Base-by-base conservation (phyloP, 176 grass and related monocot genomes). In the Aegilops tauschii region DNA sequence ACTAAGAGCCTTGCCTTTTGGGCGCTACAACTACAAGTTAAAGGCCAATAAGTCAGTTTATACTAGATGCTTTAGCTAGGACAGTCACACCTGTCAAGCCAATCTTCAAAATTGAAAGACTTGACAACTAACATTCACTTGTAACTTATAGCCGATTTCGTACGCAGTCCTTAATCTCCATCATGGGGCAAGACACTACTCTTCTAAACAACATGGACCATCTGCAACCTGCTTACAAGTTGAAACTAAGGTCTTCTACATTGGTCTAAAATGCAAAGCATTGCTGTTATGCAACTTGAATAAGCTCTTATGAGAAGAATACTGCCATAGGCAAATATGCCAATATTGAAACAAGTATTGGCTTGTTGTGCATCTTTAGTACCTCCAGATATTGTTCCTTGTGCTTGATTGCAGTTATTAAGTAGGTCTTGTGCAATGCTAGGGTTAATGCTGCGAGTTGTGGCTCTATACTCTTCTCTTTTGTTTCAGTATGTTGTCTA, bases 201-300 rank as follows among this genome's bases (percentile, higher is more conserved):
- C 12, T 35, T 32, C 21, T 77, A 35, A 59, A 34, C 12, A 49
- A 75, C 18, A 58, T 34, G 75, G 75, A 36, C 50, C 75, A 34
- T 78, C 31, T 61, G 29, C 31, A 13, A 62, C 32, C 54, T 62
- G 54, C 12, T 62, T 79, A 79, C 52, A 78, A 35, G 36, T 59
- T 61, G 79, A 10, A 10, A 50, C 49, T 28, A 73, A 7, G 40
- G 44, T 50, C 72, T 49, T 75, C 58, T 23, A 61, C 72, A 30
- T 49, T 50, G 72, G 42, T 50, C 72, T 27, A 76, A 52, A 76
- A 76, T 76, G 44, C 44, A 31, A 76, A 76, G 44, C 44, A 76
- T 30, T 31, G 0, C 8, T 20, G 30, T 76, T 30, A 17, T 75
- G 72, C 27, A 54, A 54, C 27, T 54, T 4, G 4, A 76, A 52